Evolutionary conservation across 2,329 filamentous ascomycete genomes (phyloP).

Genomic region (Colletotrichum theobromicola): DNA sequence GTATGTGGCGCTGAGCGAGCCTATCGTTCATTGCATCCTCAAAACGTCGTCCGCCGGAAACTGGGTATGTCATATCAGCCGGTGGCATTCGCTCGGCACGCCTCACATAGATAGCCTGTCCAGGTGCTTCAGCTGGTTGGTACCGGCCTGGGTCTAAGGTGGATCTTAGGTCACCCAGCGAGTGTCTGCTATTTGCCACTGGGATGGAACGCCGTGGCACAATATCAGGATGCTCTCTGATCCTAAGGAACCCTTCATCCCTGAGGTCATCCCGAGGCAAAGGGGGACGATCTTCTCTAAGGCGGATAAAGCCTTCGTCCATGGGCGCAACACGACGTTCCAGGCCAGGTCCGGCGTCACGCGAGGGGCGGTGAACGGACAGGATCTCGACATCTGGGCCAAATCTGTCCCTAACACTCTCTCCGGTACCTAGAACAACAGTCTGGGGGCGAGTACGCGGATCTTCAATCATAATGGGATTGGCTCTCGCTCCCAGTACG

Average conservation of each 20-base stretch:
- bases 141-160: background rate
- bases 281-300: background rate
- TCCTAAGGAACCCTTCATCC: slow-evolving; percentile 16
- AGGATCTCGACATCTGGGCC: slow-evolving; percentile 17
- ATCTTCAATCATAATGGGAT: slow-evolving; percentile 44
- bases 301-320: slow-evolving; percentile 15
- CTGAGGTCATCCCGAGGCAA: background rate
- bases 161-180: background rate
- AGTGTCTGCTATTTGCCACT: background rate
- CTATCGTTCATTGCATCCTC: background rate
- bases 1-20: background rate
- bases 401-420: slow-evolving; percentile 29
- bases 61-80: background rate
- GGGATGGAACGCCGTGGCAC: background rate
- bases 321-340: background rate
- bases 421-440: slow-evolving; percentile 36
- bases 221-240: slow-evolving; percentile 1
- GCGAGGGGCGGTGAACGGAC: slow-evolving; percentile 11
- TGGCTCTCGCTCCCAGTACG: slow-evolving; percentile 30
- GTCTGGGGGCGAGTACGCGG: slow-evolving; percentile 26
- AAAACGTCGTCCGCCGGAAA: background rate
- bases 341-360: background rate
- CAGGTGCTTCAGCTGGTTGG: background rate
- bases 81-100: background rate
- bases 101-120: slow-evolving; percentile 11